Base-by-base conservation (phyloP, 192 early-diverging fungal genomes). In the Chytriomyces hyalinus region DNA sequence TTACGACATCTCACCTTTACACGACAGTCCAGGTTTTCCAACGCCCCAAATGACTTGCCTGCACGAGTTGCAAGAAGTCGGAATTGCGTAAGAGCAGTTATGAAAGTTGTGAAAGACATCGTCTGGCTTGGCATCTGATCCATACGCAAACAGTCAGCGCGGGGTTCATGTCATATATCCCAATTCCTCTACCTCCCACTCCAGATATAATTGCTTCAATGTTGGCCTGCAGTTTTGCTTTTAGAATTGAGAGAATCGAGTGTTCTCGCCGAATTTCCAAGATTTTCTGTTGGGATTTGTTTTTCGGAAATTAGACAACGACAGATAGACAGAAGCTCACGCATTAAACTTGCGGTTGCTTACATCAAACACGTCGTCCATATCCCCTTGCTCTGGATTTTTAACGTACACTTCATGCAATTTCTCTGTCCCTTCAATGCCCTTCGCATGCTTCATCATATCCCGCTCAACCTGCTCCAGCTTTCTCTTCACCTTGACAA, bases 41-140 rank as follows among this genome's bases (percentile, higher is more conserved):
- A 93, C 84, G 1, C 93, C 93, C 93, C 93, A 94, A 65, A 94
- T 92, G 2, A 87, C 91, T 36, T 85, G 87, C 44, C 87, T 85
- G 66, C 93, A 94, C 26, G 90, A 90, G 63, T 92, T 90, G 73
- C 93, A 94, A 0, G 87, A 84, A 1, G 92, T 92, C 15, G 92
- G 93, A 50, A 93, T 91, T 3, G 92, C 85, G 71, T 92, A 94
- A 9, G 92, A 89, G 13, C 87, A 84, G 6, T 80, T 80, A 69
- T 91, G 91, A 65, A 94, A 93, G 65, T 88, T 81, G 77, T 94
- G 93, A 5, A 81, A 78, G 15, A 86, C 76, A 45, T 84, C 83
- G 24, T 80, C 79, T 17, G 86, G 65, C 22, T 85, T 85, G 45
- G 81, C 78, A 65, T 89, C 91, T 92, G 61, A 13, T 28, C 61